These are phyloP conservation scores for Globisporangium paroecandrum DNA, from an alignment of 352 stramenopile genomes.

Conservation along the genomic window DNA sequence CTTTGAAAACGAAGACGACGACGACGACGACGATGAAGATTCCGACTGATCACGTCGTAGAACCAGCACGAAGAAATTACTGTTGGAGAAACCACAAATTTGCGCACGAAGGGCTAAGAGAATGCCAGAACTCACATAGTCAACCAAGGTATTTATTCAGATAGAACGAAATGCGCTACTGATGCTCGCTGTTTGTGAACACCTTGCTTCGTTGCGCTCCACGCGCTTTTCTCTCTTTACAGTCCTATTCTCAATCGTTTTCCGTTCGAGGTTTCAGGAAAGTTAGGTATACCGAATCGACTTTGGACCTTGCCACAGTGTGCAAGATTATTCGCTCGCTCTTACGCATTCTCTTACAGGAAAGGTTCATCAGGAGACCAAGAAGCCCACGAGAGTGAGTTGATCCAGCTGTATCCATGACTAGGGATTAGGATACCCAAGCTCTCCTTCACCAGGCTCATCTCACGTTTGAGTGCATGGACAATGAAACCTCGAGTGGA, in stretches of 20 bases:
- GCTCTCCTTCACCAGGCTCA: not conserved
- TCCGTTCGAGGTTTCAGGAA: not conserved
- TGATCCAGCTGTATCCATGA: not conserved
- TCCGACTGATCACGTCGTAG: slow-evolving; percentile 8
- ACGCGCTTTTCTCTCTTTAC: not conserved
- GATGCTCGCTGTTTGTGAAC: slow-evolving; percentile 3
- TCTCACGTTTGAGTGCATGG: not conserved
- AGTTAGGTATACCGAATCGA: not conserved
- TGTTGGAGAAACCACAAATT: not conserved
- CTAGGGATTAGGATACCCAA: not conserved
- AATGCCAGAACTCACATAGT: not conserved
- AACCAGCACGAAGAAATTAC: not conserved
- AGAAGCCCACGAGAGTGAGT: not conserved
- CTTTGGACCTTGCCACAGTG: not conserved
- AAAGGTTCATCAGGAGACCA: not conserved
- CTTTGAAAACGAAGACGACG: slow-evolving; percentile 13
- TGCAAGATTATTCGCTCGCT: not conserved
- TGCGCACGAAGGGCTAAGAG: not conserved
- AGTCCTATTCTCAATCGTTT: not conserved
- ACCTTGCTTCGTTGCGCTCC: not conserved
- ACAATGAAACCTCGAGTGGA: not conserved
- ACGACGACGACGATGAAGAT: slow-evolving; percentile 10
- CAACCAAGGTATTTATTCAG: slow-evolving; percentile 8
- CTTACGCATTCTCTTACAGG: not conserved
- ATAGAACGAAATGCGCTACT: slow-evolving; percentile 6